Base-by-base conservation (phyloP, 2,329 filamentous ascomycete species). In the Colletotrichum agaves region DNA sequence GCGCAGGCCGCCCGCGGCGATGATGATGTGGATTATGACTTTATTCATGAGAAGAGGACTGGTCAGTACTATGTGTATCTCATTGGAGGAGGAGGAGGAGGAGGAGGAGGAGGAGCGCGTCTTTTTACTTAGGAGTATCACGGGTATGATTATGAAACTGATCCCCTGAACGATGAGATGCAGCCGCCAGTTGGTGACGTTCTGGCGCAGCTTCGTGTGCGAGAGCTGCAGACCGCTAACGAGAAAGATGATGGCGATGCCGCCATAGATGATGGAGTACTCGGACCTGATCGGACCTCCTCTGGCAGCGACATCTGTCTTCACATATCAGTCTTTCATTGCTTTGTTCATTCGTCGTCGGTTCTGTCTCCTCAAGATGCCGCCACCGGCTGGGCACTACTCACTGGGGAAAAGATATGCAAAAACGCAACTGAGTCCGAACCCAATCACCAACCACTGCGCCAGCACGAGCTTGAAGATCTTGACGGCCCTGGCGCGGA, bases 191-290 rank as follows among this genome's bases (percentile, higher is more conserved):
- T 91, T 90, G 62, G 83, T 82, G 65, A 87, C 83, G 72, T 92
- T 91, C 58, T 82, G 78, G 47, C 85, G 78, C 10, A 93, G 80
- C 72, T 91, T 87, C 37, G 83, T 81, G 0, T 87, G 88, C 7
- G 89, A 84, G 17, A 93, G 85, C 58, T 91, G 91, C 72, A 92
- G 84, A 3, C 91, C 91, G 62, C 90, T 92, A 71, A 92, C 84
- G 63, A 93, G 81, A 76, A 93, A 93, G 72, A 93, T 91, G 72
- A 92, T 78, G 17, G 85, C 87, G 33, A 93, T 88, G 19, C 85
- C 88, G 35, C 90, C 88, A 75, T 93, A 93, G 33, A 92, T 83
- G 61, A 92, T 86, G 80, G 73, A 88, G 80, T 79, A 86, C 78
- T 80, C 87, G 72, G 78, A 89, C 78, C 77, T 86, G 77, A 83